Conservation (phyloP, 1,284 basidiomycete species). For the Mycena sp. region DNA sequence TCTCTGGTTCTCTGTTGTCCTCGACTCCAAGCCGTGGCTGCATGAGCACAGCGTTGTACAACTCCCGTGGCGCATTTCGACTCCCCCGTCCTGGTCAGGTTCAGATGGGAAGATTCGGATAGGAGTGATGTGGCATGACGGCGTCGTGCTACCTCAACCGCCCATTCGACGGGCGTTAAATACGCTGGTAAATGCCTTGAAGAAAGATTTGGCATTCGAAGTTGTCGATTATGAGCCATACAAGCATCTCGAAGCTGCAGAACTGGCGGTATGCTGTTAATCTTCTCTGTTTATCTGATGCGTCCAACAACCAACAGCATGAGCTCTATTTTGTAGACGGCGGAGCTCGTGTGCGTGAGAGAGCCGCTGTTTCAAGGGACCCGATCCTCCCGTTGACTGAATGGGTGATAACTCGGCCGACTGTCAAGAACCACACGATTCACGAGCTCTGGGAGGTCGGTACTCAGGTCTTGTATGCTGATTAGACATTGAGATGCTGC, state of each 20-base stretch:
- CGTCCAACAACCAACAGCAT: conserved; percentile 24
- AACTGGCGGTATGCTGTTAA: conserved; percentile 42
- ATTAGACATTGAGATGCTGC: background rate
- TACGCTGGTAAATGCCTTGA: conserved; percentile 46
- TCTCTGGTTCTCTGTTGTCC: conserved; percentile 50
- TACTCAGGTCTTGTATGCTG: background rate
- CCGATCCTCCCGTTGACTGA: conserved; percentile 41
- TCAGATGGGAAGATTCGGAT: conserved; percentile 47
- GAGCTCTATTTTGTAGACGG: conserved; percentile 37
- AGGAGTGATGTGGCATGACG: conserved; percentile 58
- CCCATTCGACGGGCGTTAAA: conserved; percentile 53
- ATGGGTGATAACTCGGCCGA: conserved; percentile 39
- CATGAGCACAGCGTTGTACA: conserved; percentile 50
- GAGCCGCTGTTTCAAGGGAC: conserved; percentile 40
- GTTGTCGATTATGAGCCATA: conserved; percentile 49
- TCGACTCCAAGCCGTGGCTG: conserved; percentile 52
- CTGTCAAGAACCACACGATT: conserved; percentile 36
- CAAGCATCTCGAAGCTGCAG: conserved; percentile 45
- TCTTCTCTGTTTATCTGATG: background rate
- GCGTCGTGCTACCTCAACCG: conserved; percentile 55
- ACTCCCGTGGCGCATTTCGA: conserved; percentile 45
- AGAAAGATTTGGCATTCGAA: conserved; percentile 46
- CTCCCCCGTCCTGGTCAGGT: conserved; percentile 20
- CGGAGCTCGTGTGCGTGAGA: conserved; percentile 31
- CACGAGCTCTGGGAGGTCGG: conserved; percentile 44